Percentiles rank a stretch among this genome's conserved stretches.
Evolutionary conservation across 140 eudicot species (phyloP).

Genomic region (Artemisia princeps): DNA sequence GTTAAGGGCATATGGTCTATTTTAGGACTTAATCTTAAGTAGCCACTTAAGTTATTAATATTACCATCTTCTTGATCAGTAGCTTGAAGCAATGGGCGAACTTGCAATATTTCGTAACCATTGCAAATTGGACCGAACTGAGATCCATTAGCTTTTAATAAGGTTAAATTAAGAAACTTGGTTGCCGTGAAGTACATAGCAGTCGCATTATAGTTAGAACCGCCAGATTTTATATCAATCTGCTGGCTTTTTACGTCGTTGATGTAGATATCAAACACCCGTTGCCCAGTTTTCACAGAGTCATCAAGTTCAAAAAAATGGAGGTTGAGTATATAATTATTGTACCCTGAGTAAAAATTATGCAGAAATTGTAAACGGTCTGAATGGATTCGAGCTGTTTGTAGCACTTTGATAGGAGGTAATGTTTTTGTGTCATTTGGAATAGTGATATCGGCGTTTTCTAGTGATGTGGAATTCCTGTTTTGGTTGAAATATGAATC

Average conservation of each 20-base stretch:
- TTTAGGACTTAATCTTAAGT: neutral
- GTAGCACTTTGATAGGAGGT: constrained; percentile 53
- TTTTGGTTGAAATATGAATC: constrained; percentile 30
- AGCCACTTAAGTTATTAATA: constrained; percentile 9
- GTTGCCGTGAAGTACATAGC: constrained; percentile 38
- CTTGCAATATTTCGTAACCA: constrained; percentile 58
- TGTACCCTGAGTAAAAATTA: constrained; percentile 31
- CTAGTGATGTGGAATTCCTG: constrained; percentile 22
- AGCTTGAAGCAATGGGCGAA: constrained; percentile 38
- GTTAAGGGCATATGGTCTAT: constrained; percentile 2
- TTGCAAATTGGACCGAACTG: constrained; percentile 59
- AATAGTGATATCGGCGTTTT: constrained; percentile 9
- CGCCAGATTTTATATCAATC: constrained; percentile 40
- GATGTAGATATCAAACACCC: constrained; percentile 52
- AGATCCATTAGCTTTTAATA: constrained; percentile 45
- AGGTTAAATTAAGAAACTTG: constrained; percentile 43
- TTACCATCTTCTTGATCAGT: constrained; percentile 50
- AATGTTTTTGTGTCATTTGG: constrained; percentile 16
- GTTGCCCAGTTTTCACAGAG: constrained; percentile 46
- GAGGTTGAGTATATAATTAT: constrained; percentile 40
- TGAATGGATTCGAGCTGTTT: constrained; percentile 54
- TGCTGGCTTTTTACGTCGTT: constrained; percentile 31
- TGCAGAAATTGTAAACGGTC: constrained; percentile 47
- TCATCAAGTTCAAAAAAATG: constrained; percentile 52
- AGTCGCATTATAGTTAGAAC: constrained; percentile 27